These are phyloP conservation scores for Colletotrichum brevisporum DNA, from an alignment of 2,329 filamentous ascomycete genomes.

Conservation along the genomic window DNA sequence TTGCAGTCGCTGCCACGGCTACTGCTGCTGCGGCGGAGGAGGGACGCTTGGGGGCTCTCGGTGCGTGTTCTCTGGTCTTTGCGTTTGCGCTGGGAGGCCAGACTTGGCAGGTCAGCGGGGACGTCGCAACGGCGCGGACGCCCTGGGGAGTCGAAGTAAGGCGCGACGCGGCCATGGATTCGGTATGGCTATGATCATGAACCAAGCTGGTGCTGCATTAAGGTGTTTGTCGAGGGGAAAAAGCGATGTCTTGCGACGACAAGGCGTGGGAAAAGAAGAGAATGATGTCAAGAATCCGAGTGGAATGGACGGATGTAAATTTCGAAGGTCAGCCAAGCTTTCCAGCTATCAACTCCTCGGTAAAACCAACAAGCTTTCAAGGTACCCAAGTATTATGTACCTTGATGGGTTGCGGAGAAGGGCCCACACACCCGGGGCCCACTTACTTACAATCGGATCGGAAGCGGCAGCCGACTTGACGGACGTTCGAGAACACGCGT, in stretches of 20 bases:
- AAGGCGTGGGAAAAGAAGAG: background rate
- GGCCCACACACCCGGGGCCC: constrained; percentile 11
- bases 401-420: constrained; percentile 16
- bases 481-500: constrained; percentile 1
- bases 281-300: constrained; percentile 27
- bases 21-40: background rate
- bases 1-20: background rate
- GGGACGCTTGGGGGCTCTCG: background rate
- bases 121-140: constrained; percentile 26
- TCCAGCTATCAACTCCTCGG: constrained; percentile 12
- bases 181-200: constrained; percentile 20
- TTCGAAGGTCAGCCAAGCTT: constrained; percentile 27
- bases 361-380: constrained; percentile 5
- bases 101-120: constrained; percentile 29
- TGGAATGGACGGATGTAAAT: constrained; percentile 3
- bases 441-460: constrained; percentile 14
- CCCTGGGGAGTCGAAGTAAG: constrained; percentile 21
- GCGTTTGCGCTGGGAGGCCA: constrained; percentile 21
- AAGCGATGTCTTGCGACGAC: background rate
- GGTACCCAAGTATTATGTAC: background rate
- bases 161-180: constrained; percentile 35
- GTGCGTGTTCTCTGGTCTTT: background rate
- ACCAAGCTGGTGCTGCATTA: constrained; percentile 17
- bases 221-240: background rate
- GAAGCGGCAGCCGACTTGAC: constrained; percentile 5